A percentile compares a stretch with the other conserved stretches of the same genome.
phyloP scores from a whole-genome alignment of 306 rosid species.

The Fragaria iinumae region DNA sequence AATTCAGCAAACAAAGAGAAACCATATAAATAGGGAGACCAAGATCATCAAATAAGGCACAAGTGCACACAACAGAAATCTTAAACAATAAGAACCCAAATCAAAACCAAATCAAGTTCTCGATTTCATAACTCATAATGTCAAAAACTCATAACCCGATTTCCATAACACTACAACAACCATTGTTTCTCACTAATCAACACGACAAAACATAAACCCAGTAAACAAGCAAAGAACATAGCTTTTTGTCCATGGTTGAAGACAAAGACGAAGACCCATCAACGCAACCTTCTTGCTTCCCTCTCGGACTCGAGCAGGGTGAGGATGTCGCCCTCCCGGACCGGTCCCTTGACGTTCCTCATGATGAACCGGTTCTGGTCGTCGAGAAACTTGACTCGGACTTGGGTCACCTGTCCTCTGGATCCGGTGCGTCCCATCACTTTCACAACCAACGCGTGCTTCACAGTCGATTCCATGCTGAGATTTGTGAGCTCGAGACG shows the following conservation, averaged over 20 bases:
- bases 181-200: background rate
- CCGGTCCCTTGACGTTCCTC: slow-evolving; percentile 16
- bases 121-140: background rate
- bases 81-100: background rate
- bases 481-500: background rate
- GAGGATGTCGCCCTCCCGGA: slow-evolving; percentile 12
- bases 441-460: slow-evolving; percentile 4
- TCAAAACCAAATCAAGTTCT: background rate
- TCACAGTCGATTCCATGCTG: slow-evolving; percentile 7
- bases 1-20: background rate
- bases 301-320: slow-evolving; percentile 14
- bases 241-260: background rate
- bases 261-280: background rate
- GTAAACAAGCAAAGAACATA: background rate
- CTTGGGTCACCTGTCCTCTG: slow-evolving; percentile 13
- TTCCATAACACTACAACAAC: background rate
- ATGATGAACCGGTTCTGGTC: slow-evolving; percentile 18
- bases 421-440: slow-evolving; percentile 16
- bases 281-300: slow-evolving; percentile 7
- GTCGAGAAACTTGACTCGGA: slow-evolving; percentile 9
- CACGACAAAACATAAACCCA: background rate
- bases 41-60: background rate
- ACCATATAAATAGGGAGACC: background rate
- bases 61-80: background rate
- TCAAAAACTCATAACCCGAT: background rate